A percentile compares a stretch with the other conserved stretches of the same genome.
Conservation (phyloP, 108 stramenopile species). For the Skeletonema tropicum region DNA sequence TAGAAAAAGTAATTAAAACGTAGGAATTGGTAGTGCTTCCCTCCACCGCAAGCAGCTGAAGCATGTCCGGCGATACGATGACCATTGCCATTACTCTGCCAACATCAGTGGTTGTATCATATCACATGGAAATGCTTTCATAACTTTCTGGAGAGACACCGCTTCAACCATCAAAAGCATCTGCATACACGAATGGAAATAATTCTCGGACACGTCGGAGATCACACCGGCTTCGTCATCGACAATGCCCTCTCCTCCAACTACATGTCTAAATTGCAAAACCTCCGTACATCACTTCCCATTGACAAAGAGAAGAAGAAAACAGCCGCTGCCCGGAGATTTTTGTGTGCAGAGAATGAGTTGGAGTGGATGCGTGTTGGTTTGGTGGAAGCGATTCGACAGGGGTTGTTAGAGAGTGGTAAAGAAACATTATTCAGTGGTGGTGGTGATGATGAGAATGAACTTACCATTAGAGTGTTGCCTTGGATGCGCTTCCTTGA, state of each 20-base stretch:
- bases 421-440: neutral
- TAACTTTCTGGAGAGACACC: too few relatives aligned
- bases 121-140: too few relatives aligned
- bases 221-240: neutral
- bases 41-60: too few relatives aligned
- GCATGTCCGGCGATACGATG: too few relatives aligned
- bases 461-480: neutral
- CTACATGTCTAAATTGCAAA: neutral
- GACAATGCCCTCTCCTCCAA: neutral
- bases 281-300: neutral
- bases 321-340: neutral
- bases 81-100: too few relatives aligned
- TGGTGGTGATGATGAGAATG: neutral
- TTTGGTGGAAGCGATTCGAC: neutral
- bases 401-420: neutral
- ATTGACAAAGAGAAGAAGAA: conserved; percentile 2
- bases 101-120: too few relatives aligned
- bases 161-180: too few relatives aligned
- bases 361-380: neutral
- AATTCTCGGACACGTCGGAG: neutral
- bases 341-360: neutral
- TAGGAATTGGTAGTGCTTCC: too few relatives aligned
- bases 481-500: neutral
- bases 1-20: too few relatives aligned
- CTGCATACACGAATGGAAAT: neutral